Evolutionary conservation across 257 asterid species (phyloP), one percentile per base, ranked within the genome.

Genomic region (Plantago major): DNA sequence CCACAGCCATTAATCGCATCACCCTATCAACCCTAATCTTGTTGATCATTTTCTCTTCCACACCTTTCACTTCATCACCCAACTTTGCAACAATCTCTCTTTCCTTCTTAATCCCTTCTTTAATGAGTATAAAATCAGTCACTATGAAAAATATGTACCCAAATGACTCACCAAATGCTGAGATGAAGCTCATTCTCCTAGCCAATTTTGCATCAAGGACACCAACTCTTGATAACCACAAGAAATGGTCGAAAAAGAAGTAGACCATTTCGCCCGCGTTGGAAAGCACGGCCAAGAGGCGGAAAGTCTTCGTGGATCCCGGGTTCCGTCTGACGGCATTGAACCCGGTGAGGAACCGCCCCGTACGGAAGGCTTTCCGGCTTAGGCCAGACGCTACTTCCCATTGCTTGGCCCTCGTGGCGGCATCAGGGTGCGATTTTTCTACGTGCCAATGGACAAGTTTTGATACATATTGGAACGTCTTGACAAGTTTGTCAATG

Each of bases 201-300:
- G 97, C 95, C 55, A 86, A 57, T 8, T 72, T 78, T 15, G 81
- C 67, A 13, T 89, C 83, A 16, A 92, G 56, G 1, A 89, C 88
- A 3, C 98, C 96, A 9, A 89, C 73, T 58, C 97, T 72, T 18
- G 98, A 66, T 11, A 88, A 68, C 98, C 98, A 88, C 0, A 89
- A 84, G 33, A 91, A 82, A 54, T 92, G 97, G 79, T 92, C 99
- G 13, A 91, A 91, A 69, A 89, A 86, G 88, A 86, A 92, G 81
- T 92, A 92, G 14, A 86, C 96, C 97, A 92, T 92, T 49, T 89
- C 95, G 0, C 99, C 99, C 0, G 91, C 77, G 61, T 92, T 92
- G 0, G 91, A 82, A 0, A 89, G 94, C 33, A 92, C 77, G 0
- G 96, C 82, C 0, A 92, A 89, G 11, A 79, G n/a, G 26, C 77